Conservation (phyloP, 2,329 filamentous ascomycete species). For the Claviceps digitariae region DNA sequence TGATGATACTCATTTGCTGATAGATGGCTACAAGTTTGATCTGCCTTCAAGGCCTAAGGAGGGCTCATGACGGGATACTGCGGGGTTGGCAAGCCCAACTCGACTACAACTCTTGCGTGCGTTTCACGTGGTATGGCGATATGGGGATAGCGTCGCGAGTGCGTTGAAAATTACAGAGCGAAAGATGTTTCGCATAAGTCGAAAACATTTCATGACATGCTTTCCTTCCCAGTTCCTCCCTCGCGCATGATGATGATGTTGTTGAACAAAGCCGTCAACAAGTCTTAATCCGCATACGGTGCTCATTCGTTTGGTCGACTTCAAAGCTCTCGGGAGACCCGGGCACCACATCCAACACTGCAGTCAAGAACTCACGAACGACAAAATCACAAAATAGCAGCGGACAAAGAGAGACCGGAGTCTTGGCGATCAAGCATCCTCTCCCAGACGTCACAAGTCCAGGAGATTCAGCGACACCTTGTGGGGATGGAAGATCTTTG, state of each 20-base stretch:
- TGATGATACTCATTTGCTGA: conserved; percentile 28
- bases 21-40: conserved; percentile 38
- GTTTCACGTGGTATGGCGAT: not conserved
- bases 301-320: no score
- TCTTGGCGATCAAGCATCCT: conserved; percentile 88
- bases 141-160: not conserved
- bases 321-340: not conserved
- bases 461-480: conserved; percentile 84
- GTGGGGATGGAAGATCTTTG: conserved; percentile 44
- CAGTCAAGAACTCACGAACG: not conserved
- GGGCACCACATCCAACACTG: not conserved
- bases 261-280: not conserved
- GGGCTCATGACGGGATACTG: not conserved
- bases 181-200: not conserved
- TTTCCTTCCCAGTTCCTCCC: not conserved
- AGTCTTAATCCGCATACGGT: not conserved
- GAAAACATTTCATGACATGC: not conserved
- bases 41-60: conserved; percentile 8
- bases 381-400: not conserved
- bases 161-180: not conserved
- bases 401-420: not conserved
- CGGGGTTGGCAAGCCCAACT: not conserved
- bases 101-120: not conserved
- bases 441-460: conserved; percentile 33
- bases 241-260: not conserved